Evolutionary conservation across 176 grass and related monocot species (phyloP).

Genomic region (Avena insularis): DNA sequence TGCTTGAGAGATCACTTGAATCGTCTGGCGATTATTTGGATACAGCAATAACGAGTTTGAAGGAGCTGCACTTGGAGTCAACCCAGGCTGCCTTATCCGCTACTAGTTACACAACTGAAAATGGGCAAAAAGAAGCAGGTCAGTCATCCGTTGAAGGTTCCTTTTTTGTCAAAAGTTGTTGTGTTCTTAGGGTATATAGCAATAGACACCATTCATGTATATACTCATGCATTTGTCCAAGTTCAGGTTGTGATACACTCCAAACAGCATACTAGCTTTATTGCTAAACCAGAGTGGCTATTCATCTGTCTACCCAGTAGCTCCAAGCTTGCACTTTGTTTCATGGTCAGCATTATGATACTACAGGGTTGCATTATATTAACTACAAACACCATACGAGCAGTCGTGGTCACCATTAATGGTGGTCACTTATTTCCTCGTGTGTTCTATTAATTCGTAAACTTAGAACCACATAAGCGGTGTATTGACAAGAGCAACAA

Average conservation of each 20-base stretch:
- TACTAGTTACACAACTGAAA: constrained; percentile 48
- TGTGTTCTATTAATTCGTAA: not conserved
- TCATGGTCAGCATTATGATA: not conserved
- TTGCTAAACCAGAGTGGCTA: not conserved
- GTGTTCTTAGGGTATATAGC: not conserved
- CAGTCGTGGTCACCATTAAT: not conserved
- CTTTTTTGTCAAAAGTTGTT: not conserved
- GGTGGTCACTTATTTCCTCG: not conserved
- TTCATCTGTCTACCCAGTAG: not conserved
- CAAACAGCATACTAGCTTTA: not conserved
- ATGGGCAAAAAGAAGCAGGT: constrained; percentile 28
- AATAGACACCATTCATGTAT: not conserved
- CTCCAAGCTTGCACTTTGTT: not conserved
- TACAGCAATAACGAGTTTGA: constrained; percentile 81
- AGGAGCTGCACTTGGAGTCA: constrained; percentile 63
- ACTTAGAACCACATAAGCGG: not conserved
- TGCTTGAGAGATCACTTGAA: constrained; percentile 81
- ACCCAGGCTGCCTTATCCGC: constrained; percentile 48
- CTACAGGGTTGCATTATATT: not conserved
- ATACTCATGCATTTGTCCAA: not conserved
- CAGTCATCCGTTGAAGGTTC: constrained; percentile 52
- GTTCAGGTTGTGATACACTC: not conserved
- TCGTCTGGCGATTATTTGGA: constrained; percentile 87
- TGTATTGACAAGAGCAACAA: constrained; percentile 20
- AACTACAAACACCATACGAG: not conserved